Percentiles rank a stretch among this genome's conserved stretches.
Conservation (phyloP, 495 filamentous ascomycete genomes). For the Gamarada debralockiae region DNA sequence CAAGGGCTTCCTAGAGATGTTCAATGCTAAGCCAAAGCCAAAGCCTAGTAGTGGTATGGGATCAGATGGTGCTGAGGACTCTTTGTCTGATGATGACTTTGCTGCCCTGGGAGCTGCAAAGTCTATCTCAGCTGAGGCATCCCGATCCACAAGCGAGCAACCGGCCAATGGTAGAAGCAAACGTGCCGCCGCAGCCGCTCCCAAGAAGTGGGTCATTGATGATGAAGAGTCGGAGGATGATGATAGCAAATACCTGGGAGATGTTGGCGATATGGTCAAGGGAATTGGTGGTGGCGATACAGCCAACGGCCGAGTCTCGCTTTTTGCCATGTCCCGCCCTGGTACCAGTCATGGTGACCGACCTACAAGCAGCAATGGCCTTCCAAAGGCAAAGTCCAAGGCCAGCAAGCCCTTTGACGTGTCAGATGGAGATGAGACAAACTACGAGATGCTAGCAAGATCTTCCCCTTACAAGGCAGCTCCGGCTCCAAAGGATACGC, state of each 20-base stretch:
- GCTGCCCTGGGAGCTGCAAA: slow-evolving; percentile 25
- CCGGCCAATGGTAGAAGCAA: slow-evolving; percentile 20
- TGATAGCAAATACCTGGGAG: slow-evolving; percentile 70
- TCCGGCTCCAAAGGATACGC: slow-evolving; percentile 48
- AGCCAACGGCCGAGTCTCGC: slow-evolving; percentile 48
- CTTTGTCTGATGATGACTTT: slow-evolving; percentile 32
- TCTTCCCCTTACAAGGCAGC: slow-evolving; percentile 44
- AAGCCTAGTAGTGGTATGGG: slow-evolving; percentile 12
- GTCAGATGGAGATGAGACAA: slow-evolving; percentile 74
- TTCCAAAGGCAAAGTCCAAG: slow-evolving; percentile 45
- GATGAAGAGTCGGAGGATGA: slow-evolving; percentile 40
- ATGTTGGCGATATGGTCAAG: slow-evolving; percentile 88
- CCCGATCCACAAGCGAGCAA: slow-evolving; percentile 21
- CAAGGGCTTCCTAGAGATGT: slow-evolving; percentile 21
- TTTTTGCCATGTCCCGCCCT: slow-evolving; percentile 66
- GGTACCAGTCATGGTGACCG: slow-evolving; percentile 53
- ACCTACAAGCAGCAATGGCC: slow-evolving; percentile 19
- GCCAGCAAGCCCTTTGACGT: slow-evolving; percentile 47
- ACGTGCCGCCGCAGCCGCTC: slow-evolving; percentile 23
- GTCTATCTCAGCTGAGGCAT: slow-evolving; percentile 21
- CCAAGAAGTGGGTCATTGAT: slow-evolving; percentile 25
- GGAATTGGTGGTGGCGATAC: slow-evolving; percentile 60
- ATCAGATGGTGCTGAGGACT: slow-evolving; percentile 20
- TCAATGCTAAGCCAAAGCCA: slow-evolving; percentile 18
- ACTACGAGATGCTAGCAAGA: slow-evolving; percentile 77